Percentiles rank a stretch among this genome's conserved stretches.
Evolutionary conservation across 2,329 filamentous ascomycete species (phyloP).

Genomic region (Trichocomaceae sp.): DNA sequence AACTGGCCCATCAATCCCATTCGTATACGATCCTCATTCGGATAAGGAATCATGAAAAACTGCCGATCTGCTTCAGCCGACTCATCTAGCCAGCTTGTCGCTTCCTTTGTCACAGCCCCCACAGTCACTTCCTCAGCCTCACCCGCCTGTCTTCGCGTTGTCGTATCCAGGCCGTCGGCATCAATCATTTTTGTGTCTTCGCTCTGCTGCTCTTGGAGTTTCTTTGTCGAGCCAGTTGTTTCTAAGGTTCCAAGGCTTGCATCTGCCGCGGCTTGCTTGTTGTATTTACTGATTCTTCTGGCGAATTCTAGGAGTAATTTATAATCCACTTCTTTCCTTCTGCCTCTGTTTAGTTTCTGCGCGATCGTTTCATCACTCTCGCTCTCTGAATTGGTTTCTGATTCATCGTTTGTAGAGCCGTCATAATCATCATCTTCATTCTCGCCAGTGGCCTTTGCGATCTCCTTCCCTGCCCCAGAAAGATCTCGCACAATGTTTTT

Average conservation of each 20-base stretch:
- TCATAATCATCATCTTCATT: constrained; percentile 25
- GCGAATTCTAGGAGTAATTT: constrained; percentile 40
- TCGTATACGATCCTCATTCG: constrained; percentile 39
- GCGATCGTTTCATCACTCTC: constrained; percentile 22
- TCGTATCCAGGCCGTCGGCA: constrained; percentile 19
- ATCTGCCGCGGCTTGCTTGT: constrained; percentile 39
- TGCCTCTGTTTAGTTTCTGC: constrained; percentile 18
- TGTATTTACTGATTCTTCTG: constrained; percentile 43
- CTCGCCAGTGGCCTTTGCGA: constrained; percentile 25
- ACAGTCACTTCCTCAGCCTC: constrained; percentile 24
- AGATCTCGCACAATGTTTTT: constrained; percentile 37
- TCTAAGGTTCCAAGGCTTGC: constrained; percentile 23
- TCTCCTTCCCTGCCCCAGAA: constrained; percentile 35
- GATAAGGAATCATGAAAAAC: constrained; percentile 39
- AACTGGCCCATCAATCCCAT: constrained; percentile 42
- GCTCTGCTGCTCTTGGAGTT: constrained; percentile 16
- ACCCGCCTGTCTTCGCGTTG: constrained; percentile 8
- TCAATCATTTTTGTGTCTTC: constrained; percentile 31
- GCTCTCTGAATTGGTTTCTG: constrained; percentile 23
- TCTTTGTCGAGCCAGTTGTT: constrained; percentile 17
- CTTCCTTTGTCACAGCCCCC: constrained; percentile 33
- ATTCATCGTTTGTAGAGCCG: constrained; percentile 29
- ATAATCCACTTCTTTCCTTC: constrained; percentile 38
- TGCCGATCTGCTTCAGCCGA: constrained; percentile 35
- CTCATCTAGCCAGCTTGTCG: constrained; percentile 37